These are phyloP conservation scores for Penicillium daleae DNA, from an alignment of 495 filamentous ascomycete genomes.

Conservation along the genomic window DNA sequence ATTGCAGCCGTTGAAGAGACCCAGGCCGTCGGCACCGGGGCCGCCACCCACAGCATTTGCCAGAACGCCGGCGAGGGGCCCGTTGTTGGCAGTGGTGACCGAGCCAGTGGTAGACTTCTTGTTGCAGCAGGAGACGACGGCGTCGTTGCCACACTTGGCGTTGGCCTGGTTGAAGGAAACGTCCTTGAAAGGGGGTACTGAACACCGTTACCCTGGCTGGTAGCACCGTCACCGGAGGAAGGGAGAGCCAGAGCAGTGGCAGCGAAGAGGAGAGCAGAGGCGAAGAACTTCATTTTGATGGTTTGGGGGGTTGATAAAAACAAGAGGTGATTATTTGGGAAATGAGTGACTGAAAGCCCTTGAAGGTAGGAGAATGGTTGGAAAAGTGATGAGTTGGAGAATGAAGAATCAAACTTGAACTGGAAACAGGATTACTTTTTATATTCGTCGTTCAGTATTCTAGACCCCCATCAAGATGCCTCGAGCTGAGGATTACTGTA, in stretches of 20 bases:
- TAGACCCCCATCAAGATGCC: not conserved
- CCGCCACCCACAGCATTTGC: slow-evolving; percentile 28
- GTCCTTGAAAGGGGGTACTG: slow-evolving; percentile 32
- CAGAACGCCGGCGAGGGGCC: slow-evolving; percentile 29
- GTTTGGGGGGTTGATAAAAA: slow-evolving; percentile 11
- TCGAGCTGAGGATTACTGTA: not conserved
- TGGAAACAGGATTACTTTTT: slow-evolving; percentile 18
- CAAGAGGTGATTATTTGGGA: slow-evolving; percentile 7
- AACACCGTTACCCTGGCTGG: slow-evolving; percentile 5
- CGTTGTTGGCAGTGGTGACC: slow-evolving; percentile 22
- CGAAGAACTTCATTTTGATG: slow-evolving; percentile 45
- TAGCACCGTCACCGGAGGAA: slow-evolving; percentile 18
- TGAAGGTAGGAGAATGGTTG: slow-evolving; percentile 7
- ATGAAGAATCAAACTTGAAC: slow-evolving; percentile 13
- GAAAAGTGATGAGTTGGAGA: not conserved
- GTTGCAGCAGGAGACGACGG: slow-evolving; percentile 49
- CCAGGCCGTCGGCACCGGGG: slow-evolving; percentile 31
- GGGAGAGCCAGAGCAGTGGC: slow-evolving; percentile 37
- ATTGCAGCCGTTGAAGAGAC: slow-evolving; percentile 36
- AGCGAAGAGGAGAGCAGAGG: slow-evolving; percentile 35
- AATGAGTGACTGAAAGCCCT: slow-evolving; percentile 10
- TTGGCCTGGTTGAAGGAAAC: slow-evolving; percentile 43
- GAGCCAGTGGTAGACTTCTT: slow-evolving; percentile 39
- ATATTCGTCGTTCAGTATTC: slow-evolving; percentile 16
- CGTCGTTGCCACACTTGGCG: slow-evolving; percentile 45